Evolutionary conservation across 2,329 filamentous ascomycete species (phyloP), one percentile per base, ranked within the genome.

Genomic region (Exserohilum rostratum): DNA sequence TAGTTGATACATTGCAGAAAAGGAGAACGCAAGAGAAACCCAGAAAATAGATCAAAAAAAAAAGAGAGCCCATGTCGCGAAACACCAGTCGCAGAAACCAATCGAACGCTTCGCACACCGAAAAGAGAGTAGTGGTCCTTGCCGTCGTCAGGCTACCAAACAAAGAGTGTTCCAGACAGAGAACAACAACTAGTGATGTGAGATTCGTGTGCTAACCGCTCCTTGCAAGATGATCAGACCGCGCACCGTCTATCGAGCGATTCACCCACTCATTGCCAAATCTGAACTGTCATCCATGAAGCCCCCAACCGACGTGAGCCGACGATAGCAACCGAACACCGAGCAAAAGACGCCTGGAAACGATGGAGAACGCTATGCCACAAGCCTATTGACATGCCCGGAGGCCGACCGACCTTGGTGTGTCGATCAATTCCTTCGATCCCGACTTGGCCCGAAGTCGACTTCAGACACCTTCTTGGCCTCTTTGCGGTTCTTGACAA

Each of bases 401-500:
- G 50, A 56, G 46, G 49, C 48, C 46, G 47, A 52, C 51, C 30
- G 6, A 46, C 39, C 22, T 25, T 25, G 34, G 33, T 12, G 25
- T 44, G 48, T 43, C 37, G 52, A 56, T 61, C 62, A 70, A 50
- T 62, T 61, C 49, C 68, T 63, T 42, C 71, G 69, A 27, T 68
- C 65, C 7, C 66, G 64, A 49, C 69, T 71, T 33, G 67, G 70
- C 42, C 73, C 72, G 65, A 76, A 76, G 58, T 76, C 73, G 38
- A 74, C 68, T 55, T 76, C 63, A 37, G 70, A 66, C 7, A 68
- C 65, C 59, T 75, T 74, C 79, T 88, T 89, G 49, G 51, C 55
- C 42, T 93, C 90, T 79, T 95, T 96, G 67, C 90, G 86, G 33
- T 87, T 84, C 80, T 96, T 96, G 80, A 96, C 89, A 65, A 90